A percentile compares a stretch with the other conserved stretches of the same genome.
phyloP scores from a whole-genome alignment of 108 stramenopile genomes.

The Epithemia pelagica region DNA sequence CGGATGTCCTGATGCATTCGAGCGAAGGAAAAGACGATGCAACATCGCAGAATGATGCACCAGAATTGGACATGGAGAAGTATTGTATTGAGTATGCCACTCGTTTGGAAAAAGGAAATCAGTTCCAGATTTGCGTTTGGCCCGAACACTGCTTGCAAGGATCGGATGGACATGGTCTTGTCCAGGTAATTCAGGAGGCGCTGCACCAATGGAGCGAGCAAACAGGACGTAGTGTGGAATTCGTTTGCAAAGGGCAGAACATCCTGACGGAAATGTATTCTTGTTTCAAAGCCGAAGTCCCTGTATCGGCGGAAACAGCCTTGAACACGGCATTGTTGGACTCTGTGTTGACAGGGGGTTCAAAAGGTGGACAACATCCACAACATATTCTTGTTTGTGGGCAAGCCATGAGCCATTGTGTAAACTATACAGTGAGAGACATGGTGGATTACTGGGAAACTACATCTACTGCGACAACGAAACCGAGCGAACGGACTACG shows the following conservation, averaged over 20 bases:
- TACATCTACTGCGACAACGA: background rate
- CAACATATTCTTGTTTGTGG: constrained; percentile 78
- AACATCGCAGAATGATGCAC: constrained; percentile 4
- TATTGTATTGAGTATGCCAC: constrained; percentile 58
- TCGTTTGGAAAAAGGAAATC: constrained; percentile 57
- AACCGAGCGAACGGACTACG: constrained; percentile 26
- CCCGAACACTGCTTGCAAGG: constrained; percentile 95
- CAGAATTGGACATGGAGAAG: constrained; percentile 30
- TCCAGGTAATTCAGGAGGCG: constrained; percentile 42
- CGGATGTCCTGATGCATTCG: background rate
- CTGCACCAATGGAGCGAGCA: constrained; percentile 53
- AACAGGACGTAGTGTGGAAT: constrained; percentile 62
- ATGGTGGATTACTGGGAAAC: constrained; percentile 48
- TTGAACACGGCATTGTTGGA: constrained; percentile 24
- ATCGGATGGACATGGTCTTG: constrained; percentile 59
- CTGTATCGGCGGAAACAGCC: constrained; percentile 26
- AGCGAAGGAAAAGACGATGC: background rate
- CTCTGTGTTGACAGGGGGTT: background rate
- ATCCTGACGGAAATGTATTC: constrained; percentile 90
- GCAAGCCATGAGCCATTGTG: constrained; percentile 93
- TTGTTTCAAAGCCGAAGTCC: constrained; percentile 85
- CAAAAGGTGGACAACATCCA: constrained; percentile 12
- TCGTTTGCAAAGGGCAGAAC: constrained; percentile 80
- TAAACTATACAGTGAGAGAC: constrained; percentile 80
- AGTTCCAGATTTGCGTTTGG: constrained; percentile 85